Percentiles rank a stretch among this genome's conserved stretches.
Evolutionary conservation across 169 alveolate species (phyloP).

Genomic region (Plasmodium sp.): DNA sequence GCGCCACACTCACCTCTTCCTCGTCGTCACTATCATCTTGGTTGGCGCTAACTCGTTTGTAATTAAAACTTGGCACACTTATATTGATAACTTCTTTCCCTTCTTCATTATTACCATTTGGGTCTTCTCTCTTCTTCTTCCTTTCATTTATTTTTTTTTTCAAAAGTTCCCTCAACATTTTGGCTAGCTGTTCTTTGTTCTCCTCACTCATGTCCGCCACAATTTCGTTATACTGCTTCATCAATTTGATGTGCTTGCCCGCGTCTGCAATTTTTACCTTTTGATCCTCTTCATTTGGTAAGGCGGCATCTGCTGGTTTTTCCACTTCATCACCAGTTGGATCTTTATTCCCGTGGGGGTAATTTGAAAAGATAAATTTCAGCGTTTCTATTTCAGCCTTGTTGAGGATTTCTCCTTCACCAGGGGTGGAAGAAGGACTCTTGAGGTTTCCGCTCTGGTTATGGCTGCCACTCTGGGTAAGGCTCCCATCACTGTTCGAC

Average conservation of each 20-base stretch:
- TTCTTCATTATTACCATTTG: not conserved
- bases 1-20: not conserved
- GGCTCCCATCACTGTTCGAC: not conserved
- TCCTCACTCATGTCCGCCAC: not conserved
- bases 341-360: not conserved
- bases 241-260: not conserved
- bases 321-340: not conserved
- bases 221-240: slow-evolving; percentile 6
- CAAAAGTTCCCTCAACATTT: slow-evolving; percentile 16
- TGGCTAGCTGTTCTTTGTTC: not conserved
- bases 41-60: not conserved
- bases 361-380: slow-evolving; percentile 1
- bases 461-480: not conserved
- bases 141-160: not conserved
- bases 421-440: not conserved
- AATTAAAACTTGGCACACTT: not conserved
- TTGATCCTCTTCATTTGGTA: not conserved
- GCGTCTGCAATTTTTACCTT: not conserved
- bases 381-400: slow-evolving; percentile 26
- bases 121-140: not conserved
- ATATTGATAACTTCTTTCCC: not conserved
- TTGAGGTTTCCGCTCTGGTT: not conserved
- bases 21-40: not conserved
- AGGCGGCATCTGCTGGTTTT: not conserved
- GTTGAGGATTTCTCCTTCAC: not conserved